These are phyloP conservation scores for Phytophthora ramorum DNA, from an alignment of 352 stramenopile genomes.

Conservation along the genomic window DNA sequence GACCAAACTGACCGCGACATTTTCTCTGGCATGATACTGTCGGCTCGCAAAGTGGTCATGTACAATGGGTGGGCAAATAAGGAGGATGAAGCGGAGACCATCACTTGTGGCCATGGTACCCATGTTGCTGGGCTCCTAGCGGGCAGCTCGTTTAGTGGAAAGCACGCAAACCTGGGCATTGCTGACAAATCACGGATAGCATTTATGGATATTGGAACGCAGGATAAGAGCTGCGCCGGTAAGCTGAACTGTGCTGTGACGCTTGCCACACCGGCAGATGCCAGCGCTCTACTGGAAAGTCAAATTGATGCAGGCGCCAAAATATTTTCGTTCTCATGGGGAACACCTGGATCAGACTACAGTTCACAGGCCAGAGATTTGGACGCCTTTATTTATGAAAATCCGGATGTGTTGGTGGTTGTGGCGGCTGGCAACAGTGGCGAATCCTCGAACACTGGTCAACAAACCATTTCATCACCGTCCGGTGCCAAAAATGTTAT, in stretches of 20 bases:
- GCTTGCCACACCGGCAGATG: conserved; percentile 69
- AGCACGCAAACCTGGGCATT: conserved; percentile 69
- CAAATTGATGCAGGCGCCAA: conserved; percentile 75
- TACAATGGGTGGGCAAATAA: conserved; percentile 82
- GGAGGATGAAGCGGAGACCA: conserved; percentile 67
- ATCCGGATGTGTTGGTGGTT: conserved; percentile 87
- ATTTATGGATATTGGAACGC: conserved; percentile 92
- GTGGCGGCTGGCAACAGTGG: conserved; percentile 92
- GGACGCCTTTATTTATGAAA: conserved; percentile 84
- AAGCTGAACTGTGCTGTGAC: conserved; percentile 57
- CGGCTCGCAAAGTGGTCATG: conserved; percentile 76
- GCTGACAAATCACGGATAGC: conserved; percentile 82
- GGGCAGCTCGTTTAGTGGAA: conserved; percentile 75
- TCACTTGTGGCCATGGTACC: conserved; percentile 88
- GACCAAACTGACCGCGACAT: conserved; percentile 68
- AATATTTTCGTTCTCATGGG: conserved; percentile 90
- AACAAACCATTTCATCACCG: conserved; percentile 77
- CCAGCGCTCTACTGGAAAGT: conserved; percentile 62
- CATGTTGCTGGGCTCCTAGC: conserved; percentile 86
- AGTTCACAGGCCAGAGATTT: conserved; percentile 77
- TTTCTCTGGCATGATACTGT: conserved; percentile 46
- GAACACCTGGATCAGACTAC: conserved; percentile 79
- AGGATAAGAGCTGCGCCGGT: conserved; percentile 56
- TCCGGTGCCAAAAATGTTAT: conserved; percentile 88
- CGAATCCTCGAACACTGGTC: conserved; percentile 59